phyloP scores from a whole-genome alignment of 2,329 filamentous ascomycete genomes.

The Colletotrichum tanaceti region DNA sequence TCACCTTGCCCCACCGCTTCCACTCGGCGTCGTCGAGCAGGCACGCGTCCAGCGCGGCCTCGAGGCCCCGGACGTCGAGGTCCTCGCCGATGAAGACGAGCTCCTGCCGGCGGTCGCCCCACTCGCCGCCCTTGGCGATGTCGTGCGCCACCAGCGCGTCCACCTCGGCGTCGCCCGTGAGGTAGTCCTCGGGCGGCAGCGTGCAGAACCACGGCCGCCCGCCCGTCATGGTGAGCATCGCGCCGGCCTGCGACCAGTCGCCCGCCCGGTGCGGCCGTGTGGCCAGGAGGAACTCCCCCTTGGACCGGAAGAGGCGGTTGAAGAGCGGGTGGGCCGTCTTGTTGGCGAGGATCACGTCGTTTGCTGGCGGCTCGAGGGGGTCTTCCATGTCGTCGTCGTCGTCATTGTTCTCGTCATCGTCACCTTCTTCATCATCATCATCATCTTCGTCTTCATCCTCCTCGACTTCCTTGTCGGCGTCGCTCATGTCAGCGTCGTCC shows the following conservation, averaged over 20 bases:
- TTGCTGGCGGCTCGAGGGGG: conserved; percentile 50
- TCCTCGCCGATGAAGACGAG: conserved; percentile 79
- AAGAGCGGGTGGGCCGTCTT: conserved; percentile 67
- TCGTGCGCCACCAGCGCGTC: conserved; percentile 62
- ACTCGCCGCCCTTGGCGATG: conserved; percentile 66
- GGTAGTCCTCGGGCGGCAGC: conserved; percentile 63
- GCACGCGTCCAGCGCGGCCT: conserved; percentile 67
- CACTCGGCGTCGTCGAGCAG: conserved; percentile 71
- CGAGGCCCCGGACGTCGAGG: conserved; percentile 65
- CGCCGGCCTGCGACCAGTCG: conserved; percentile 73
- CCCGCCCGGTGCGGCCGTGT: conserved; percentile 66
- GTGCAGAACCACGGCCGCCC: conserved; percentile 71
- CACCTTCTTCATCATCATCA: conserved; percentile 48
- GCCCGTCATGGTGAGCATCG: conserved; percentile 70
- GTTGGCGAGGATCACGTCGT: conserved; percentile 62
- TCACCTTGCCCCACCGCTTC: conserved; percentile 63
- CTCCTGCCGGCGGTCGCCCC: conserved; percentile 78
- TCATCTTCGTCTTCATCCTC: conserved; percentile 45
- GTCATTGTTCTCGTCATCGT: conserved; percentile 43
- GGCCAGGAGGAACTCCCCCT: conserved; percentile 71
- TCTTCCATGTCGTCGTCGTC: conserved; percentile 44
- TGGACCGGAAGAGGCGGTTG: conserved; percentile 69
- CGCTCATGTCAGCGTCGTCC: conserved; percentile 48
- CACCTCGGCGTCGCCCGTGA: conserved; percentile 59
- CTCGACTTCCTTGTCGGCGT: conserved; percentile 40